Evolutionary conservation across 495 filamentous ascomycete species (phyloP), one percentile per base, ranked within the genome.

Genomic region (Acidomyces sp.): DNA sequence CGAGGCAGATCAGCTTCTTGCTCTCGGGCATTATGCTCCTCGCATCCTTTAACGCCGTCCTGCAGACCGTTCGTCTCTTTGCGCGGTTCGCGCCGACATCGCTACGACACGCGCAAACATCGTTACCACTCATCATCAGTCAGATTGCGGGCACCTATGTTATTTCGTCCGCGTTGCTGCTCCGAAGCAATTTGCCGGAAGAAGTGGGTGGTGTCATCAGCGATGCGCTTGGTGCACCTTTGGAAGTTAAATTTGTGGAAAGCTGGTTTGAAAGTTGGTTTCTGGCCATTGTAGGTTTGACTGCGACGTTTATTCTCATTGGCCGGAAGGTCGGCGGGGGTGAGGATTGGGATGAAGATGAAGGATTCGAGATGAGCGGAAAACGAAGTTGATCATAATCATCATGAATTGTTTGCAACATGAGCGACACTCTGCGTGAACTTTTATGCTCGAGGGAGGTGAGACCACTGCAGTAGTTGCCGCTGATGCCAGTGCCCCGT

Each of bases 221-320:
- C 3, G 79, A 80, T 41, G 79, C 75, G n/a, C 61, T 88, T 21
- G 77, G 75, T 23, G 77, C 76, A 7, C 66, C 67, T 5, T 63
- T 85, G 6, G 75, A 82, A 52, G 70, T 73, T 6, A 60, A 55
- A 10, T 83, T 85, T 45, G 78, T 82, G n/a, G 83, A 86, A 47
- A 60, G 73, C n/a, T 88, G 82, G 83, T 90, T 88, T 55, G 83
- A 87, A 52, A 72, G 71, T 17, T 82, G 82, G 76, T 90, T 88
- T 50, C 56, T 86, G 19, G 48, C 70, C 3, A 75, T 75, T 5
- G 76, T 72, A 34, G 63, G 58, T 0, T 53, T 66, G 12, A 86
- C 83, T 12, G 74, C 67, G 13, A 55, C 66, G 27, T 81, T 78
- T 9, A 75, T 87, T 17, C 77, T 77, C 67, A 52, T 83, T 9